These are phyloP conservation scores for Lophiostoma macrostomum DNA, from an alignment of 495 filamentous ascomycete species.

Conservation along the genomic window DNA sequence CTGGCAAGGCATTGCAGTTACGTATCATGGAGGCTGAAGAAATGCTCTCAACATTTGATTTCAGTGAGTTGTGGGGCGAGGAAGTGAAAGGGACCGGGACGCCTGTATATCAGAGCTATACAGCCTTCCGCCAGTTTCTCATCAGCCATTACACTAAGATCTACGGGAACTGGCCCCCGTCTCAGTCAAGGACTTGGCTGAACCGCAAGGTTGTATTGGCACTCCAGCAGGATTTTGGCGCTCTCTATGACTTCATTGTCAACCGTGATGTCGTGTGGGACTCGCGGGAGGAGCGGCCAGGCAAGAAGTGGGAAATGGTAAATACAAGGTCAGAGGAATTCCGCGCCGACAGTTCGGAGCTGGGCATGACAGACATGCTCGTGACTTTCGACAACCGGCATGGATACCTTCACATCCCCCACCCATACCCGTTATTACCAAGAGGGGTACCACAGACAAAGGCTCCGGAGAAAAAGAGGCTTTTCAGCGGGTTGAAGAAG, in stretches of 20 bases:
- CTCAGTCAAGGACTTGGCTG: constrained; percentile 54
- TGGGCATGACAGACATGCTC: constrained; percentile 66
- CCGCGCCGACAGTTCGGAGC: constrained; percentile 56
- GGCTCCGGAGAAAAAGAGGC: constrained; percentile 38
- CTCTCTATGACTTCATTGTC: constrained; percentile 70
- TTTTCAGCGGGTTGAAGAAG: constrained; percentile 32
- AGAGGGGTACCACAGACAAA: constrained; percentile 35
- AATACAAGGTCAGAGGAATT: constrained; percentile 51
- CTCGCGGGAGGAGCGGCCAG: constrained; percentile 51
- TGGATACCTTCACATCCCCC: constrained; percentile 63
- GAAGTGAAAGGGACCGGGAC: constrained; percentile 29
- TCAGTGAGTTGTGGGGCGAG: constrained; percentile 59
- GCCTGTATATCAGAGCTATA: constrained; percentile 50
- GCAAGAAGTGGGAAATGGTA: constrained; percentile 61
- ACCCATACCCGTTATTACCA: constrained; percentile 67
- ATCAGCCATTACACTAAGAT: constrained; percentile 51
- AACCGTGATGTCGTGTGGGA: constrained; percentile 67
- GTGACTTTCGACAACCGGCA: constrained; percentile 63
- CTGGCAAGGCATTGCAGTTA: constrained; percentile 60
- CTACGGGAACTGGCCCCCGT: constrained; percentile 59
- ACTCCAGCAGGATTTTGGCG: constrained; percentile 64
- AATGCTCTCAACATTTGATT: constrained; percentile 58
- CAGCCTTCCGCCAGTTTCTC: constrained; percentile 56
- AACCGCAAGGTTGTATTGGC: constrained; percentile 54
- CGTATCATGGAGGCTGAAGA: constrained; percentile 60